Base-by-base conservation (phyloP, 331 rosid species). In the Cucumis variabilis region DNA sequence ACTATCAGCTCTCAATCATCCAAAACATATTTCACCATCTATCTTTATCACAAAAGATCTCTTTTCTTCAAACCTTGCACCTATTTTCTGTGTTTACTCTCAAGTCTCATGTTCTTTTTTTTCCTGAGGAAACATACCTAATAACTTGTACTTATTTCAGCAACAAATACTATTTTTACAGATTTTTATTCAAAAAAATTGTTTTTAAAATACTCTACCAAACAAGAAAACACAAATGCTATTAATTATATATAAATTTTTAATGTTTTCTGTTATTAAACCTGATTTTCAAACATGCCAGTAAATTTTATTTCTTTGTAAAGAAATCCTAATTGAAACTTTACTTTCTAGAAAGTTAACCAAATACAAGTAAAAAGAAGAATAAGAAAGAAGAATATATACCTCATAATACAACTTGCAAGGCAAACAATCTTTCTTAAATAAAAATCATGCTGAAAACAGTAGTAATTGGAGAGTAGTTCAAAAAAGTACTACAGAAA, bases 11-110 rank as follows among this genome's bases (percentile, higher is more conserved):
- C 41, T 79, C 13, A 16, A 24, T 28, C 44, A 25, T 79, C 67
- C 84, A 76, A 76, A 76, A 76, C 82, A 46, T 76, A 76, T n/a
- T 76, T 46, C 82, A 76, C 33, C 33, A n/a, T 76, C 21, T 51
- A 79, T 24, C 84, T 15, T 79, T 24, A 25, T 79, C 84, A 24
- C 37, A 8, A 50, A 51, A 21, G 50, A 44, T 76, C 37, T 78
- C 83, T 78, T 66, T 78, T n/a, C 23, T 21, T 23, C 51, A 74
- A 1, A 23, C 82, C 60, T 75, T 44, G 58, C n/a, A 75, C 30
- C 14, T 44, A 75, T 41, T 75, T 16, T 68, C 73, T 68, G 20
- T 71, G 77, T 71, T 71, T 71, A 71, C 21, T 44, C 48, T 44
- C 10, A 44, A 44, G 44, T 70, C 41, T 13, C 75, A 7, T 27